Evolutionary conservation across 2,329 filamentous ascomycete genomes (phyloP).

Genomic region (Berkeleyomyces basicola): DNA sequence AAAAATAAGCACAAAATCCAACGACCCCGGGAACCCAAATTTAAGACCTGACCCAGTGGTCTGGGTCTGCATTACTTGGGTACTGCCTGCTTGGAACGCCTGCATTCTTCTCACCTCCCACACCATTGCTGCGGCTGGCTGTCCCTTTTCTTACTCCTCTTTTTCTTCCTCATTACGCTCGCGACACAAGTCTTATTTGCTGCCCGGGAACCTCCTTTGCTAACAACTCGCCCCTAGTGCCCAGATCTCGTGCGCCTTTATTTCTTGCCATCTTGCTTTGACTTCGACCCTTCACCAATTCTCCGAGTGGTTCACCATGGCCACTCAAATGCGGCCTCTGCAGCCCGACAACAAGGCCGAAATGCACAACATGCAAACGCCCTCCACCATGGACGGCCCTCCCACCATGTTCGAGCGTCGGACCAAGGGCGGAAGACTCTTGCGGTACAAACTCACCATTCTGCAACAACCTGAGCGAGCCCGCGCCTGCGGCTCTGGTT

Average conservation of each 20-base stretch:
- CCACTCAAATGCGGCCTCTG: slow-evolving; percentile 12
- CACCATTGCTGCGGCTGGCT: neutral
- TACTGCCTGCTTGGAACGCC: neutral
- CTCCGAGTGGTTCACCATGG: neutral
- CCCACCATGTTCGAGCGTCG: slow-evolving; percentile 20
- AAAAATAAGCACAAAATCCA: neutral
- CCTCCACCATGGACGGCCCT: neutral
- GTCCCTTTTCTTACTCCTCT: neutral
- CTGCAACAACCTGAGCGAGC: slow-evolving; percentile 91
- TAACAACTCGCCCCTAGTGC: neutral
- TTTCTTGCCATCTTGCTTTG: neutral
- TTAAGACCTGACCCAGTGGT: neutral
- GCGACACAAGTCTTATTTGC: neutral
- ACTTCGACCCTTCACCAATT: neutral
- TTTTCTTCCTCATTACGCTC: neutral
- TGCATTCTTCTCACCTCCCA: neutral
- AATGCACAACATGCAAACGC: neutral
- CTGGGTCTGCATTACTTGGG: neutral
- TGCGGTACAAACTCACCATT: slow-evolving; percentile 71
- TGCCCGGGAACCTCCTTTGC: neutral
- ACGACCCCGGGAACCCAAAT: neutral
- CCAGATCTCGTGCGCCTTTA: neutral
- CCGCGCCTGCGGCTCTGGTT: slow-evolving; percentile 84
- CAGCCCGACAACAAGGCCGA: slow-evolving; percentile 8
- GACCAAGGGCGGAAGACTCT: slow-evolving; percentile 57